Conservation (phyloP, 495 filamentous ascomycete species). For the Talaromyces borbonicus region DNA sequence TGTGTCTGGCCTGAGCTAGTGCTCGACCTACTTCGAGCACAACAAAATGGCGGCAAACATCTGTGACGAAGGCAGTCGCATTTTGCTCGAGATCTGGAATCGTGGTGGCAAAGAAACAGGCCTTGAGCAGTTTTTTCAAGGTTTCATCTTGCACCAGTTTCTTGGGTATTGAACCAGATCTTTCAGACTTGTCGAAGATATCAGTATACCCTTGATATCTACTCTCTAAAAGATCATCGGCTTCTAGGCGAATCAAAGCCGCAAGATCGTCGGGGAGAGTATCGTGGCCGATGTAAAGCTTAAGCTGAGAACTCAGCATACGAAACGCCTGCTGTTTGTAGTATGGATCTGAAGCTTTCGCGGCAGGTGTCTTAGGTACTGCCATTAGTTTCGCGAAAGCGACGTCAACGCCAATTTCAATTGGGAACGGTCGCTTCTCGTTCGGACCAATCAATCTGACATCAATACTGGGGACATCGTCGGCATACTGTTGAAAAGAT, state of each 20-base stretch:
- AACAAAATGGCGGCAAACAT: conserved; percentile 81
- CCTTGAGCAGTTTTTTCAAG: conserved; percentile 78
- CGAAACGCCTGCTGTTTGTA: conserved; percentile 91
- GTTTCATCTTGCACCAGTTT: conserved; percentile 70
- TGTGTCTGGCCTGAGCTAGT: conserved; percentile 64
- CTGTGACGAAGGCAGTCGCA: conserved; percentile 61
- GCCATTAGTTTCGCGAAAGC: conserved; percentile 83
- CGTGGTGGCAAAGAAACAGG: conserved; percentile 76
- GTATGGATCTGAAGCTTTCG: conserved; percentile 67
- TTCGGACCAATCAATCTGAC: conserved; percentile 80
- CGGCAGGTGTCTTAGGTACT: conserved; percentile 49
- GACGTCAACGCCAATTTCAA: conserved; percentile 73
- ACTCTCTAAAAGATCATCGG: conserved; percentile 65
- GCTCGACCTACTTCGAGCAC: conserved; percentile 82
- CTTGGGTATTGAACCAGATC: conserved; percentile 74
- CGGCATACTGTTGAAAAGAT: conserved; percentile 70
- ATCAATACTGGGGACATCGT: conserved; percentile 79
- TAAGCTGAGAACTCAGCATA: conserved; percentile 76
- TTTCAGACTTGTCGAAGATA: conserved; percentile 56
- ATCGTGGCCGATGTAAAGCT: conserved; percentile 81
- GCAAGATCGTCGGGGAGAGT: conserved; percentile 82
- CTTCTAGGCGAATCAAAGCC: conserved; percentile 74
- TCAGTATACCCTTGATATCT: conserved; percentile 55
- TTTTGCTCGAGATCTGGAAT: conserved; percentile 67
- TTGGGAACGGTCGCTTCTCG: conserved; percentile 77